Conservation (phyloP, 2,329 filamentous ascomycete species). For the Hypoxylon sp. region DNA sequence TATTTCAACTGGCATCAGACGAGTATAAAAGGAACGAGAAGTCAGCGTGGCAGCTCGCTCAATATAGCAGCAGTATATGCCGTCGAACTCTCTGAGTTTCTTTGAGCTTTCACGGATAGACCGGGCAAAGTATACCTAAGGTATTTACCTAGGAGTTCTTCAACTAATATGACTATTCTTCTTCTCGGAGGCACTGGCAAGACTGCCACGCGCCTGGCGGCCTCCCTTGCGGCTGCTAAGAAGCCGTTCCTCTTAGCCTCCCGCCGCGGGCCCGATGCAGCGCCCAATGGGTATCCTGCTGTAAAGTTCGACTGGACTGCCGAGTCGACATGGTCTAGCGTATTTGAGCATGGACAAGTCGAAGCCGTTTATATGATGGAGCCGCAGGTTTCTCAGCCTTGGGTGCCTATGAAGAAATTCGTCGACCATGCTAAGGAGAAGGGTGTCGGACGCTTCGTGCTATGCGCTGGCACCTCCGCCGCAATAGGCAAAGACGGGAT, state of each 20-base stretch:
- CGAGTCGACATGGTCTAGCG: conserved; percentile 30
- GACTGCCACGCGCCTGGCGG: conserved; percentile 33
- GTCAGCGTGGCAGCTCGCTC: too few relatives aligned
- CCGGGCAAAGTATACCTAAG: too few relatives aligned
- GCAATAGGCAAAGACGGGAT: conserved; percentile 32
- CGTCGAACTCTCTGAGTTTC: too few relatives aligned
- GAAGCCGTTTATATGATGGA: conserved; percentile 35
- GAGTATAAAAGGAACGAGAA: too few relatives aligned
- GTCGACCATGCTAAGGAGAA: conserved; percentile 29
- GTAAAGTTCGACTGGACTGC: conserved; percentile 30
- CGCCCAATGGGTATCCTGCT: conserved; percentile 6
- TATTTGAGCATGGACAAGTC: conserved; percentile 18
- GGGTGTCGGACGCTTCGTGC: conserved; percentile 33
- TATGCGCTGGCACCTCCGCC: conserved; percentile 29
- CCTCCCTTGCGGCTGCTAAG: conserved; percentile 23
- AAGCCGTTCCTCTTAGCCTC: conserved; percentile 32
- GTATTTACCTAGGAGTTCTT: too few relatives aligned
- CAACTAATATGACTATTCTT: conserved; percentile 33
- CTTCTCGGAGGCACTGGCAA: conserved; percentile 36
- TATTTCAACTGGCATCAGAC: too few relatives aligned
- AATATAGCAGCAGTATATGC: too few relatives aligned
- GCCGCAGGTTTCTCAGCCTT: conserved; percentile 28
- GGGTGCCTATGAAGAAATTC: conserved; percentile 35
- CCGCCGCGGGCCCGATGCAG: conserved; percentile 19
- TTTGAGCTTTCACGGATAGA: too few relatives aligned